phyloP scores from a whole-genome alignment of 2,329 filamentous ascomycete species.

The Amesomyces nigricolor region DNA sequence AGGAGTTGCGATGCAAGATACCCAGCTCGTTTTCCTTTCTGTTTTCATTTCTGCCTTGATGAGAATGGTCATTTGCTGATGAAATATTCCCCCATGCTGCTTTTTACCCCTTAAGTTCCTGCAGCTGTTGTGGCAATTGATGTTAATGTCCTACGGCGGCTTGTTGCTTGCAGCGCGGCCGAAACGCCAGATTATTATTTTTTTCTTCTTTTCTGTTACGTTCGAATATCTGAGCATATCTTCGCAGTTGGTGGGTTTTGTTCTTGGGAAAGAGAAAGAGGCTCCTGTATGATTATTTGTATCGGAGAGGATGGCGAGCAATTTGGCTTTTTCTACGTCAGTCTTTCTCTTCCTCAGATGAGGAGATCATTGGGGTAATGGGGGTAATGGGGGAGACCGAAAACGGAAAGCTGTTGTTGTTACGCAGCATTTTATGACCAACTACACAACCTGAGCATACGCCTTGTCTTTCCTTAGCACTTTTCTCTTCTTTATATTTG shows the following conservation, averaged over 20 bases:
- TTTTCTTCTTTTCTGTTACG: conserved; percentile 2
- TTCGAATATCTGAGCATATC: background rate
- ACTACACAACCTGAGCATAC: conserved; percentile 1
- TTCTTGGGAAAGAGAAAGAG: too few relatives aligned
- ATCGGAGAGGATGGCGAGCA: background rate
- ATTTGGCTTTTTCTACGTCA: background rate
- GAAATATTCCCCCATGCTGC: conserved; percentile 18
- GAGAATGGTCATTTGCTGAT: conserved; percentile 27
- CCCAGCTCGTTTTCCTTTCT: conserved; percentile 26
- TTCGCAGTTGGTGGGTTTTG: background rate
- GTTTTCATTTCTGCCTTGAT: conserved; percentile 5
- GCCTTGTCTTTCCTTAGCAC: conserved; percentile 5
- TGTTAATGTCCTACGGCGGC: conserved; percentile 14
- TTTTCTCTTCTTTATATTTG: background rate
- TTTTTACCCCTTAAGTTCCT: conserved; percentile 9
- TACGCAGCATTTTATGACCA: conserved; percentile 8
- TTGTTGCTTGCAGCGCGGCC: background rate
- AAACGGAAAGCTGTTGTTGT: conserved; percentile 10
- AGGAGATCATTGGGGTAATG: too few relatives aligned
- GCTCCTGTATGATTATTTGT: background rate
- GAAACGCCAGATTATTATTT: conserved; percentile 2
- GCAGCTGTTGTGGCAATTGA: conserved; percentile 9
- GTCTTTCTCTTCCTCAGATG: too few relatives aligned
- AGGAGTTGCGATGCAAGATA: conserved; percentile 29
- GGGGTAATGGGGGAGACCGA: background rate